Percentiles rank a stretch among this genome's conserved stretches.
Evolutionary conservation across 2,329 filamentous ascomycete genomes (phyloP).

Genomic region (Botrytis hyacinthi): DNA sequence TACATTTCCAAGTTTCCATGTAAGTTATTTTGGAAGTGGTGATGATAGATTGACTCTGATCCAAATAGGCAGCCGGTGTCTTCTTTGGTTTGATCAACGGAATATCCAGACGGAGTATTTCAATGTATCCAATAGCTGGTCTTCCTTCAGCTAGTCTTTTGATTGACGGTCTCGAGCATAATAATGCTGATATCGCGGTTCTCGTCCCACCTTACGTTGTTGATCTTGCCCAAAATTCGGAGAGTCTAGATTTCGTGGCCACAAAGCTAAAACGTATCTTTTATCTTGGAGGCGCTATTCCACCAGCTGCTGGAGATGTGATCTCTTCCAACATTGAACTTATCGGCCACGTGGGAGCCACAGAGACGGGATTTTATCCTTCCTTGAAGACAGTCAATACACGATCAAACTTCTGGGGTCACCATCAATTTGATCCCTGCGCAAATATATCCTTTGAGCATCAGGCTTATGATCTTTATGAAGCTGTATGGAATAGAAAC

Average conservation of each 20-base stretch:
- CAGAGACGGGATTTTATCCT: constrained; percentile 12
- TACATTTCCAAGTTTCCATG: constrained; percentile 15
- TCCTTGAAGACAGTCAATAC: not conserved
- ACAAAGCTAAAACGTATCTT: not conserved
- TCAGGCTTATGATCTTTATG: constrained; percentile 10
- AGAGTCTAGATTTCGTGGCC: constrained; percentile 9
- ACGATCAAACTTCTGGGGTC: not conserved
- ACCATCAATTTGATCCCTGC: not conserved
- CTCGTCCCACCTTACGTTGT: constrained; percentile 10
- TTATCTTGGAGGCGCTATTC: constrained; percentile 14
- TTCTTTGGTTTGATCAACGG: constrained; percentile 6
- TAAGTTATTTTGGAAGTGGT: not conserved
- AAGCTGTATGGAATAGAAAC: constrained; percentile 3
- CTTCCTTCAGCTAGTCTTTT: constrained; percentile 9
- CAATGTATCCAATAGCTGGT: constrained; percentile 4
- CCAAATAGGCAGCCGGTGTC: not conserved
- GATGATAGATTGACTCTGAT: not conserved
- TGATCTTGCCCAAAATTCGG: constrained; percentile 3
- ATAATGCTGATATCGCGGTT: constrained; percentile 13
- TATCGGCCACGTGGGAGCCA: not conserved
- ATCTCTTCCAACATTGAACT: constrained; percentile 16
- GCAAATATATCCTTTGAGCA: constrained; percentile 9
- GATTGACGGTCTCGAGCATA: constrained; percentile 14
- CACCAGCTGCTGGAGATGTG: constrained; percentile 3
- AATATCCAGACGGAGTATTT: not conserved